phyloP scores from a whole-genome alignment of 73 alveolate genomes.

The Paramecium bursaria region DNA sequence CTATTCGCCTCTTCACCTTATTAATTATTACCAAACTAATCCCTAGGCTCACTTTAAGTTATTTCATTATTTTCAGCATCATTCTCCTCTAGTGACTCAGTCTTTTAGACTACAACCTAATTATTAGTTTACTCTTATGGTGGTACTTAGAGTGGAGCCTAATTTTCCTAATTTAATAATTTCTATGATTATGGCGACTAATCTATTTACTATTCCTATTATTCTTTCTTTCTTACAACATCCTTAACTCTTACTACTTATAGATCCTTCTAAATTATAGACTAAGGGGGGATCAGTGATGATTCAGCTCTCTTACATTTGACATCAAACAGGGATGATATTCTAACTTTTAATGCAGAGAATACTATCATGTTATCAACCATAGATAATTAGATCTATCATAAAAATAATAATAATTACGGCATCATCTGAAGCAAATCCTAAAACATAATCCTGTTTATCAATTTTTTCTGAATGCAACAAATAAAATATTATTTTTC shows the following conservation, averaged over 20 bases:
- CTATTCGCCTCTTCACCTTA: too few relatives aligned
- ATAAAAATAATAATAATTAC: neutral
- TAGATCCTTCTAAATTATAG: conserved; percentile 5
- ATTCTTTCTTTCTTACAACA: conserved; percentile 16
- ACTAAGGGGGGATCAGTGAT: conserved; percentile 9
- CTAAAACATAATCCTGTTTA: neutral
- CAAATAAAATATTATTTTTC: conserved; percentile 27
- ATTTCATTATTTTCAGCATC: too few relatives aligned
- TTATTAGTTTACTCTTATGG: too few relatives aligned
- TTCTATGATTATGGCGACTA: too few relatives aligned
- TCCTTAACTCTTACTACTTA: neutral
- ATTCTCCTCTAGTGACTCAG: too few relatives aligned
- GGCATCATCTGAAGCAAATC: conserved; percentile 7
- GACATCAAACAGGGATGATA: conserved; percentile 26
- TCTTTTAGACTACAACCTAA: too few relatives aligned
- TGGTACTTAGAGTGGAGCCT: too few relatives aligned
- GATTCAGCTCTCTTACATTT: neutral
- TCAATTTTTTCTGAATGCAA: conserved; percentile 1
- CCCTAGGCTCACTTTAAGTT: too few relatives aligned
- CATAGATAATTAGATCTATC: conserved; percentile 25
- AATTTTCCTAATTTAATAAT: too few relatives aligned
- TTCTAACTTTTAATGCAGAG: conserved; percentile 15
- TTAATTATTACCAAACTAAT: too few relatives aligned
- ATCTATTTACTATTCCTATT: too few relatives aligned
- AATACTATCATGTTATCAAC: conserved; percentile 42